Conservation (phyloP, 2,329 filamentous ascomycete genomes). For the Ophiocordyceps polyrhachis-furcata region DNA sequence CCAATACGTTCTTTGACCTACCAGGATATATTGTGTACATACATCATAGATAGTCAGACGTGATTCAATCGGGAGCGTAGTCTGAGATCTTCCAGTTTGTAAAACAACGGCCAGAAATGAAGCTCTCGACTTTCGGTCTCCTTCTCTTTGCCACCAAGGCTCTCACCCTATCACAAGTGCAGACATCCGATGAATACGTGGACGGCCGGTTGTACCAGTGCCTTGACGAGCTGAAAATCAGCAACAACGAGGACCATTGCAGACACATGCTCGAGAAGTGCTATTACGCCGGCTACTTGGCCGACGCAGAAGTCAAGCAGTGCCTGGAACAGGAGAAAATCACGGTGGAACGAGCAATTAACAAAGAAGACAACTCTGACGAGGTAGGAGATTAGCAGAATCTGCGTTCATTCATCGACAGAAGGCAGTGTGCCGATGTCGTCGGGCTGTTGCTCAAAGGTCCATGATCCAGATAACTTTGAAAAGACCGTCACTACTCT, state of each 20-base stretch:
- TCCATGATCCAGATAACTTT: neutral
- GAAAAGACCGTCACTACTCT: neutral
- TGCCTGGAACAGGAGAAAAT: neutral
- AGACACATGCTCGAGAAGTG: neutral
- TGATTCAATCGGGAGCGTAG: too few species aligned
- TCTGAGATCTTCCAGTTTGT: neutral
- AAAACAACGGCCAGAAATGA: neutral
- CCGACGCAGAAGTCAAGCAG: neutral
- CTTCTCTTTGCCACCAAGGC: neutral
- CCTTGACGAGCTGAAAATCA: neutral
- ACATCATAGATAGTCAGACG: too few species aligned
- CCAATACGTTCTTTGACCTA: too few species aligned
- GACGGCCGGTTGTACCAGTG: neutral
- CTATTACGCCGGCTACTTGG: neutral
- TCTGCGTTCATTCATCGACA: neutral
- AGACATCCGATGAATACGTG: neutral
- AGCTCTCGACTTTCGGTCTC: neutral
- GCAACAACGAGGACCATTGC: neutral
- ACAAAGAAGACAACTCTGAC: neutral
- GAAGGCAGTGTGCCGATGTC: neutral
- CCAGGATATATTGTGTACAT: too few species aligned
- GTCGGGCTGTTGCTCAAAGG: neutral
- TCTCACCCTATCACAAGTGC: neutral
- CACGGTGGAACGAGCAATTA: neutral
- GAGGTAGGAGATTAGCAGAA: neutral